Base-by-base conservation (phyloP, 805 yeast genomes). In the Kregervanrija delftensis region DNA sequence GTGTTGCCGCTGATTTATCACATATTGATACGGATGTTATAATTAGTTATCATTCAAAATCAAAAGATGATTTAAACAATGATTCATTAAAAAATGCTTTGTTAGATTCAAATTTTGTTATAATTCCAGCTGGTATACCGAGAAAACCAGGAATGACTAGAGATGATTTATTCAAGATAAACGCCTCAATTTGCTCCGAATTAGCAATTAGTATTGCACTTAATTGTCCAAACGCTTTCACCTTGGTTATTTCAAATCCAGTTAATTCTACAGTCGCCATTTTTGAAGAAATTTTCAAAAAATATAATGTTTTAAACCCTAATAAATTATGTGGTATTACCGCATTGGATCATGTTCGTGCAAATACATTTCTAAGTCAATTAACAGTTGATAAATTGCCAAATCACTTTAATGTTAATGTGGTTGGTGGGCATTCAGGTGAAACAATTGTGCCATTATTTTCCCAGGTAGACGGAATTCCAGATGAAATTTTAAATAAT, bases 351-450 rank as follows among this genome's bases (percentile, higher is more conserved):
- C 72, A 83, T 43, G 93, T 89, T 47, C 79, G 97, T 59, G 89
- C 96, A 45, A 83, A 88, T 64, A 81, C 88, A 38, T 88, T 87
- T 65, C 22, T 47, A 17, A 74, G 87, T 38, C 79, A 78, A 55
- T 65, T 78, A 40, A 67, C 68, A 44, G 70, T 72, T 35, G 61
- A 59, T 45, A 30, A 54, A 16, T 67, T 69, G 50, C 72, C 78
- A 50, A 73, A 86, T 42, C 69, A 74, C 52, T 73, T 69, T 52
- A 74, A 73, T 54, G 71, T 87, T 44, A 81, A 88, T 15, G 96
- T 90, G 43, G 72, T 89, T 54, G 97, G 96, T 50, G 97, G 97
- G 43, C 97, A 89, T 73, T 86, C 96, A 31, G 96, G 96, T 52
- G 91, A 84, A 61, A 89, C 96, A 41, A 89, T 89, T 60, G 93